Percentiles rank a stretch among this genome's conserved stretches.
Evolutionary conservation across 768 basidiomycete genomes (phyloP).

Genomic region (Butyriboletus loyo): DNA sequence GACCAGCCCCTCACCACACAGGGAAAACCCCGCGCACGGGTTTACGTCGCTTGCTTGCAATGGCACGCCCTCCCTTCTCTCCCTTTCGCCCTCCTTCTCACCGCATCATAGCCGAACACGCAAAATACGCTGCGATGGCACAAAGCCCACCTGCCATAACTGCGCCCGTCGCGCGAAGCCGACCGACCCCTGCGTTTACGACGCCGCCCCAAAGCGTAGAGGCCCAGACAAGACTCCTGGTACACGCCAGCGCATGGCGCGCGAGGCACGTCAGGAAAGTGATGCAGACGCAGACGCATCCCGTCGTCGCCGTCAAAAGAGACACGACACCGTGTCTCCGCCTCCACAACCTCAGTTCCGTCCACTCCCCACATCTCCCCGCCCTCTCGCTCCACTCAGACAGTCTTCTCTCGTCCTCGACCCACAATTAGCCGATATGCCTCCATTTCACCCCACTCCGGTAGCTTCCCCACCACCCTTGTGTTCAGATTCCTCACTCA

Average conservation of each 20-base stretch:
- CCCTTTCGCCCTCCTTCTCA: slow-evolving; percentile 1
- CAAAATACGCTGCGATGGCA: slow-evolving; percentile 82
- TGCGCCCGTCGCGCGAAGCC: slow-evolving; percentile 53
- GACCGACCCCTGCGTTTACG: slow-evolving; percentile 58
- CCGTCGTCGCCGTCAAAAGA: slow-evolving; percentile 23
- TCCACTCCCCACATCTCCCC: neutral
- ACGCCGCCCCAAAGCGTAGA: slow-evolving; percentile 68
- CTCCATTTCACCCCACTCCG: slow-evolving; percentile 12
- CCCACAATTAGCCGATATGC: slow-evolving; percentile 23
- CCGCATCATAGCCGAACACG: slow-evolving; percentile 54
- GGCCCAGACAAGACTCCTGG: slow-evolving; percentile 82
- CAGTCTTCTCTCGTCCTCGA: slow-evolving; percentile 20
- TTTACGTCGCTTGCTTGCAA: slow-evolving; percentile 77
- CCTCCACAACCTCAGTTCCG: slow-evolving; percentile 1
- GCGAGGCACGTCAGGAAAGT: slow-evolving; percentile 38
- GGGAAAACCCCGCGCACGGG: slow-evolving; percentile 71
- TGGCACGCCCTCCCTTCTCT: slow-evolving; percentile 45
- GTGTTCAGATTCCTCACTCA: neutral
- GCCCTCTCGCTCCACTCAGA: slow-evolving; percentile 1
- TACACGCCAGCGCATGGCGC: slow-evolving; percentile 61
- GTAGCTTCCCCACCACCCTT: neutral
- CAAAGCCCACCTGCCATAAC: slow-evolving; percentile 73
- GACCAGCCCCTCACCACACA: slow-evolving; percentile 81
- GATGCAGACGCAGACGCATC: slow-evolving; percentile 25
- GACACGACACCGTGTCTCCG: neutral